Base-by-base conservation (phyloP, 768 basidiomycete genomes). In the Strobilomyces echinocephalus region DNA sequence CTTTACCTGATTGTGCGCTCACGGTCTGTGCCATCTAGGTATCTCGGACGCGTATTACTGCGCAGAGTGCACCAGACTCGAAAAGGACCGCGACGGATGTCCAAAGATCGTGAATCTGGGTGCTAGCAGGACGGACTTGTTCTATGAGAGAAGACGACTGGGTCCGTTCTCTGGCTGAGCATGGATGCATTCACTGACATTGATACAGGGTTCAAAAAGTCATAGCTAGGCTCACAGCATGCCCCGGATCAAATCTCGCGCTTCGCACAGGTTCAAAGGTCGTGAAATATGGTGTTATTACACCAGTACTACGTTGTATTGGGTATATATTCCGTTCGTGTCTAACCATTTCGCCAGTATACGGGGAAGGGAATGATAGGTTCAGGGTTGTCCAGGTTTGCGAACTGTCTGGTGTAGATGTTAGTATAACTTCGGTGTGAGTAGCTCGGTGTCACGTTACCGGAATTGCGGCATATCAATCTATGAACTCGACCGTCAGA, bases 31-130 rank as follows among this genome's bases (percentile, higher is more conserved):
- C 4, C 33, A 35, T 20, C 50, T 46, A 95, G 95, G 95, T 65
- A 97, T 99, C 47, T 97, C 95, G 24, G 97, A 99, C 68, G 97
- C 97, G 4, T 98, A 98, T 72, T 99, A 99, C 65, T 99, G 97
- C 59, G 95, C 95, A 1, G 94, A 95, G 73, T 97, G 92, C 65
- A 93, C 90, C n/a, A 78, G 95, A 46, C 74, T 98, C 46, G 97
- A 99, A 69, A 98, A 98, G 67, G 95, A 97, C 63, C 78, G 97
- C 34, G 97, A 99, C 70, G 97, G 97, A 1, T 99, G 97, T 75
- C 94, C 94, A 8, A 98, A 97, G 81, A 93, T 95, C 63, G 92
- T 95, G 57, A 95, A 97, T 67, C 77, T 97, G n/a, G 94, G 94
- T 53, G 93, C 93, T 9, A 90, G 90, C 64, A 79, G 92, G 63